Percentiles rank a stretch among this genome's conserved stretches.
phyloP scores from a whole-genome alignment of 2,329 filamentous ascomycete species.

The Colletotrichum abscissum region DNA sequence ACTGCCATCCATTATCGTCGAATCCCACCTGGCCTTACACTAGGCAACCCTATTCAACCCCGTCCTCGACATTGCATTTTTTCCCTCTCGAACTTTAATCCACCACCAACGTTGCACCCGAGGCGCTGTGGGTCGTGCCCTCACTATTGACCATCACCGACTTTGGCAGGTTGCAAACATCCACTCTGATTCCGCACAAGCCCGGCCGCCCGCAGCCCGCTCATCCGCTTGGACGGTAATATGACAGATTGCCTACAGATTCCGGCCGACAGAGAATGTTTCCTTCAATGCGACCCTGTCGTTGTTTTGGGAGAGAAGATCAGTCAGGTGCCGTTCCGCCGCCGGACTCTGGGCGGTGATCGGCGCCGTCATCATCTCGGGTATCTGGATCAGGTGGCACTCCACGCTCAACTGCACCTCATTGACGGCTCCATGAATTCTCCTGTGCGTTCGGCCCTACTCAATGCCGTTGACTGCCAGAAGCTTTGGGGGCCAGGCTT shows the following conservation, averaged over 20 bases:
- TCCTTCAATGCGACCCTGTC: constrained; percentile 33
- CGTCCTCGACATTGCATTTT: constrained; percentile 17
- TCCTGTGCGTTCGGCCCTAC: constrained; percentile 33
- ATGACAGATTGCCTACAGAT: constrained; percentile 30
- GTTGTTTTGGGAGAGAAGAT: constrained; percentile 21
- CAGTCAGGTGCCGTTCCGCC: constrained; percentile 35
- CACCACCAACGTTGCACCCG: constrained; percentile 28
- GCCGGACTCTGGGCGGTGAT: constrained; percentile 31
- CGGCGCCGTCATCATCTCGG: constrained; percentile 37
- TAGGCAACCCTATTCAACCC: constrained; percentile 18
- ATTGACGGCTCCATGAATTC: constrained; percentile 20
- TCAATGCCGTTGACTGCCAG: constrained; percentile 14
- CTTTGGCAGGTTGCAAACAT: constrained; percentile 26
- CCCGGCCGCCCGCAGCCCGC: constrained; percentile 21
- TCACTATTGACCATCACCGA: constrained; percentile 15
- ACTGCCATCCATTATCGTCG: constrained; percentile 14
- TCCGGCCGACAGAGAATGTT: constrained; percentile 24
- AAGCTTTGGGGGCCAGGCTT: not conserved
- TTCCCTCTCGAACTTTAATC: constrained; percentile 15
- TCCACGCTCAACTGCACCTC: constrained; percentile 29
- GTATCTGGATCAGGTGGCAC: constrained; percentile 36
- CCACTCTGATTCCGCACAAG: constrained; percentile 30
- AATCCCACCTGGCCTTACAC: constrained; percentile 10
- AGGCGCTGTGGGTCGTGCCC: constrained; percentile 16
- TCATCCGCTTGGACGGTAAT: constrained; percentile 25